phyloP scores from a whole-genome alignment of 495 filamentous ascomycete species.

The Clavariopsis aquatica region DNA sequence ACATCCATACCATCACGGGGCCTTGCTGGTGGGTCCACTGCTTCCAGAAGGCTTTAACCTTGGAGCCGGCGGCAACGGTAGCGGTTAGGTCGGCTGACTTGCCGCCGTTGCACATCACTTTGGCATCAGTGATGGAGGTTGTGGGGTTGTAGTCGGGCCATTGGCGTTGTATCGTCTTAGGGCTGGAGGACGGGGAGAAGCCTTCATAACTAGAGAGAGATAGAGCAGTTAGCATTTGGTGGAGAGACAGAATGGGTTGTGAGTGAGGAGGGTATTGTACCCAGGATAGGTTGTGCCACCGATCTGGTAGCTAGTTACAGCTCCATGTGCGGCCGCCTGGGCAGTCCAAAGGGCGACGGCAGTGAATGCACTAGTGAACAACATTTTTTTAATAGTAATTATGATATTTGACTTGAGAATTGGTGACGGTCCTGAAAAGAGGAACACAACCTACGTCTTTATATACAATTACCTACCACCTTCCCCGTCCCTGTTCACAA shows the following conservation, averaged over 20 bases:
- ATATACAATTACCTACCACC: too few species aligned
- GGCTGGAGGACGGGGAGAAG: slow-evolving; percentile 25
- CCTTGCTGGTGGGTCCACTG: slow-evolving; percentile 37
- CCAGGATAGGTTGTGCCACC: slow-evolving; percentile 29
- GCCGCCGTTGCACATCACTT: slow-evolving; percentile 38
- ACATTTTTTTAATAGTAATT: slow-evolving; percentile 19
- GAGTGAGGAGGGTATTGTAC: slow-evolving; percentile 2
- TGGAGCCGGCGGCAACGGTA: slow-evolving; percentile 22
- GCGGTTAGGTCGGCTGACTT: slow-evolving; percentile 27
- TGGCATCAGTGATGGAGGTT: slow-evolving; percentile 26
- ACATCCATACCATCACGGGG: slow-evolving; percentile 37
- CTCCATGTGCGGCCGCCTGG: slow-evolving; percentile 32
- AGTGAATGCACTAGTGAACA: slow-evolving; percentile 28
- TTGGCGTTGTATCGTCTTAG: slow-evolving; percentile 36
- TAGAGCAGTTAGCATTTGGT: neutral
- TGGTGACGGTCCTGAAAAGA: neutral
- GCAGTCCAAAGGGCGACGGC: slow-evolving; percentile 26
- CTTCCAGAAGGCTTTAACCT: slow-evolving; percentile 33
- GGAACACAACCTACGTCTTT: slow-evolving; percentile 14
- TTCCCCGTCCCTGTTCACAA: too few species aligned
- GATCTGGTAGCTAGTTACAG: slow-evolving; percentile 33
- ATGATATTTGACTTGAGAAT: slow-evolving; percentile 6
- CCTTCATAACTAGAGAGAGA: slow-evolving; percentile 23
- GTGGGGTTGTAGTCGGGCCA: slow-evolving; percentile 39
- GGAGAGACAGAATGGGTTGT: neutral